phyloP scores from a whole-genome alignment of 2,329 filamentous ascomycete species.

The Fusarium camptoceras region DNA sequence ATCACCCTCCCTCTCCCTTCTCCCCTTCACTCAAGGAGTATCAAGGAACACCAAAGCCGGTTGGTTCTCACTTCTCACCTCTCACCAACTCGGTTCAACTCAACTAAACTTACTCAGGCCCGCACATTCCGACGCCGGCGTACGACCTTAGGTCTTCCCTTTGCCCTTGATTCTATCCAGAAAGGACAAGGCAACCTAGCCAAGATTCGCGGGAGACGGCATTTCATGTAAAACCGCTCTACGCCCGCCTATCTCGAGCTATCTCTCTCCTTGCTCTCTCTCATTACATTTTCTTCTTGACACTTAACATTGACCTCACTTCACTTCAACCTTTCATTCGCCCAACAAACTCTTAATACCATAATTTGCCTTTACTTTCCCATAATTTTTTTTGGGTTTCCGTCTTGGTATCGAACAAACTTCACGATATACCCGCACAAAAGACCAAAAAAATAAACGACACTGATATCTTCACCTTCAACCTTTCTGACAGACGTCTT shows the following conservation, averaged over 20 bases:
- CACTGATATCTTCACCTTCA: not conserved
- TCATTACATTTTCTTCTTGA: not conserved
- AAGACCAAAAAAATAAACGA: not conserved
- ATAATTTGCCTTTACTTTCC: constrained; percentile 12
- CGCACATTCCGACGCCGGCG: constrained; percentile 46
- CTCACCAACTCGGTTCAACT: constrained; percentile 4
- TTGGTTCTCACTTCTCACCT: not conserved
- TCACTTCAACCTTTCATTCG: not conserved
- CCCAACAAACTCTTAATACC: constrained; percentile 12
- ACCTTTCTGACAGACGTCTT: not conserved
- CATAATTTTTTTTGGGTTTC: not conserved
- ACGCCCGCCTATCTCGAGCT: constrained; percentile 31
- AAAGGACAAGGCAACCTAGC: not conserved
- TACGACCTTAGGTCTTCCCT: constrained; percentile 33
- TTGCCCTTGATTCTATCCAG: constrained; percentile 45
- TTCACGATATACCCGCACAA: constrained; percentile 7
- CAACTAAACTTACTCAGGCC: constrained; percentile 22
- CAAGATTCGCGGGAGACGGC: constrained; percentile 39
- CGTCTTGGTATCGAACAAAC: not conserved
- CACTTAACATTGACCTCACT: not conserved
- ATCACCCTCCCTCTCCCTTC: constrained; percentile 48
- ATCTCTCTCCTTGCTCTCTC: constrained; percentile 17
- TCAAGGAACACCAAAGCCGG: constrained; percentile 35
- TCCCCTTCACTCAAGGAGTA: constrained; percentile 46
- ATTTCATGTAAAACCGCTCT: constrained; percentile 44